Evolutionary conservation across 1,284 basidiomycete species (phyloP).

Genomic region (Cryptococcus hybrid): DNA sequence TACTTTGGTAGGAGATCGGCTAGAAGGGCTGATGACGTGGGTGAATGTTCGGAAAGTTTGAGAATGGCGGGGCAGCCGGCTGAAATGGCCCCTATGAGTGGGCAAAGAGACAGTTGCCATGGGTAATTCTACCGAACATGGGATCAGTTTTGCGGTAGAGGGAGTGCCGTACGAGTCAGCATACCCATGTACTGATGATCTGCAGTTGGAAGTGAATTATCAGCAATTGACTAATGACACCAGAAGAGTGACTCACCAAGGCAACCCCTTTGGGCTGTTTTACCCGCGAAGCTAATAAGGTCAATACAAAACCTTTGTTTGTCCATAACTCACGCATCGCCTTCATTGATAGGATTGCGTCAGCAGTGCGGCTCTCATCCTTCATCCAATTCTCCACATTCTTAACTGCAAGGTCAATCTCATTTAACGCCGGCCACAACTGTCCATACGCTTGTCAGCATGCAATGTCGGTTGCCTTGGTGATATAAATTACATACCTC

Average conservation of each 20-base stretch:
- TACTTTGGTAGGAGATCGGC: constrained; percentile 76
- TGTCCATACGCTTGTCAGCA: constrained; percentile 7
- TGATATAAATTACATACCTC: constrained; percentile 29
- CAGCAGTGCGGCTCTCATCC: constrained; percentile 62
- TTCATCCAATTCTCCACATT: constrained; percentile 74
- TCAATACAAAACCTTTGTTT: too few species aligned
- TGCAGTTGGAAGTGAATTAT: too few species aligned
- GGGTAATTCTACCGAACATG: constrained; percentile 56
- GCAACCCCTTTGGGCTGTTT: constrained; percentile 71
- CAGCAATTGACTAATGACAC: too few species aligned
- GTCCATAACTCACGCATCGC: constrained; percentile 29
- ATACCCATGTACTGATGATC: too few species aligned
- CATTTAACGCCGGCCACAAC: constrained; percentile 56
- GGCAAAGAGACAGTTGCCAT: constrained; percentile 55
- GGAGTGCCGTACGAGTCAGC: too few species aligned
- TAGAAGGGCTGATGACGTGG: constrained; percentile 64
- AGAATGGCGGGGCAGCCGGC: constrained; percentile 72
- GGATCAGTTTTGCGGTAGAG: too few species aligned
- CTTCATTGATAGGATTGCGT: constrained; percentile 44
- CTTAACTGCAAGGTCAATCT: constrained; percentile 64
- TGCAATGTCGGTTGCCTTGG: background rate
- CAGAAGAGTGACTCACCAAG: constrained; percentile 53
- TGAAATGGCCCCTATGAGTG: constrained; percentile 71
- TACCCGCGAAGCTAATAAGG: constrained; percentile 54
- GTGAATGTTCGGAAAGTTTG: constrained; percentile 76